Conservation (phyloP, 1,139 yeast species). For the Candida tetrigidarum region DNA sequence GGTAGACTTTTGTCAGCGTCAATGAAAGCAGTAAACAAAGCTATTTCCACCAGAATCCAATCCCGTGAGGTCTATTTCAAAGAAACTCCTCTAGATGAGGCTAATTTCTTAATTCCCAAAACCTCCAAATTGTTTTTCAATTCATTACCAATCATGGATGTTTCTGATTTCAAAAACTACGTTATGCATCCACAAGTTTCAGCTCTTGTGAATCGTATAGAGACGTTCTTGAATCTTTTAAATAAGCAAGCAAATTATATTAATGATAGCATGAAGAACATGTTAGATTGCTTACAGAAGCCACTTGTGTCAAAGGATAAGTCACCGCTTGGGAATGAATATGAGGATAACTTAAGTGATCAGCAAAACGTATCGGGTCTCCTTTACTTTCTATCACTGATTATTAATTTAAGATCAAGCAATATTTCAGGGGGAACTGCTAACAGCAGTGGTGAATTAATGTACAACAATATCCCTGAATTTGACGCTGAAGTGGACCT, state of each 20-base stretch:
- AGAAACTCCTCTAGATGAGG: slow-evolving; percentile 31
- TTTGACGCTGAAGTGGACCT: neutral
- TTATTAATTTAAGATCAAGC: slow-evolving; percentile 58
- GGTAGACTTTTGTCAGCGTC: slow-evolving; percentile 53
- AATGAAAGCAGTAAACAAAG: slow-evolving; percentile 34
- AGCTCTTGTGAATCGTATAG: slow-evolving; percentile 25
- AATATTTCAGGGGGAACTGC: slow-evolving; percentile 32
- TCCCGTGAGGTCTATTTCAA: slow-evolving; percentile 26
- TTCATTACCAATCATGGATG: slow-evolving; percentile 31
- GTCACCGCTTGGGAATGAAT: slow-evolving; percentile 77
- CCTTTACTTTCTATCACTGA: slow-evolving; percentile 61
- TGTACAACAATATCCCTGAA: neutral
- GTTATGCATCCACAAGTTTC: slow-evolving; percentile 27
- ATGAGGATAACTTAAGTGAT: slow-evolving; percentile 67
- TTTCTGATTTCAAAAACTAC: slow-evolving; percentile 20
- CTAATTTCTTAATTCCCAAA: slow-evolving; percentile 36
- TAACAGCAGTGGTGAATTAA: neutral
- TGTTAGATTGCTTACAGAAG: slow-evolving; percentile 48
- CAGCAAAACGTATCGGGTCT: slow-evolving; percentile 74
- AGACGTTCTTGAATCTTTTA: slow-evolving; percentile 37
- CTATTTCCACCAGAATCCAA: slow-evolving; percentile 29
- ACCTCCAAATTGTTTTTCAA: slow-evolving; percentile 38
- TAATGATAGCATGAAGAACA: slow-evolving; percentile 55
- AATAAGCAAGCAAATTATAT: slow-evolving; percentile 62
- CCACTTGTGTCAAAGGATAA: slow-evolving; percentile 50